A percentile compares a stretch with the other conserved stretches of the same genome.
phyloP scores from a whole-genome alignment of 2,329 filamentous ascomycete genomes.

The Arthrinium phaeospermum region DNA sequence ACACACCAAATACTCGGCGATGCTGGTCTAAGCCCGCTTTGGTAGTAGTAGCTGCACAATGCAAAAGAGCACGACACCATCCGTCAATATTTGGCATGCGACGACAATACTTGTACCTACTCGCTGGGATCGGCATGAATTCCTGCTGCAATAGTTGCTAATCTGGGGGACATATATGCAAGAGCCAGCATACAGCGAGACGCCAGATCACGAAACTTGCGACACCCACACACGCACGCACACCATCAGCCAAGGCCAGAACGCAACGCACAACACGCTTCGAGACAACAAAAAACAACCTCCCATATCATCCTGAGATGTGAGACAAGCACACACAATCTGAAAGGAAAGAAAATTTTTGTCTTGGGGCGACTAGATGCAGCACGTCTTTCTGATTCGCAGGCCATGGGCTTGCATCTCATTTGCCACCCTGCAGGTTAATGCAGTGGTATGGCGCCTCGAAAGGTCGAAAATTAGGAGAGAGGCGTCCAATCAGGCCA shows the following conservation, averaged over 20 bases:
- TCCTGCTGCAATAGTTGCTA: background rate
- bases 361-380: background rate
- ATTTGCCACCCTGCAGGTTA: conserved; percentile 10
- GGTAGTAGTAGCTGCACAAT: background rate
- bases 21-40: background rate
- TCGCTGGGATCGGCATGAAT: background rate
- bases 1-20: background rate
- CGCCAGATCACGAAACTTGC: conserved; percentile 3
- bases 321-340: conserved; percentile 1
- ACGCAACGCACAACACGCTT: background rate
- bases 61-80: background rate
- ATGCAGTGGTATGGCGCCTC: conserved; percentile 12
- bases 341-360: background rate
- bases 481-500: background rate
- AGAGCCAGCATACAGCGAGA: background rate
- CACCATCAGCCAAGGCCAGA: background rate
- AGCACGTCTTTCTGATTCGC: background rate
- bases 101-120: too few species aligned
- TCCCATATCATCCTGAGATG: background rate
- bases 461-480: background rate
- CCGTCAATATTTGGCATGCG: background rate
- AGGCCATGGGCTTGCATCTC: background rate
- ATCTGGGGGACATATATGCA: conserved; percentile 1
- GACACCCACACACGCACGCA: background rate
- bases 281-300: background rate